These are phyloP conservation scores for Aspergillus sp. DNA, from an alignment of 2,329 filamentous ascomycete species.

Conservation along the genomic window DNA sequence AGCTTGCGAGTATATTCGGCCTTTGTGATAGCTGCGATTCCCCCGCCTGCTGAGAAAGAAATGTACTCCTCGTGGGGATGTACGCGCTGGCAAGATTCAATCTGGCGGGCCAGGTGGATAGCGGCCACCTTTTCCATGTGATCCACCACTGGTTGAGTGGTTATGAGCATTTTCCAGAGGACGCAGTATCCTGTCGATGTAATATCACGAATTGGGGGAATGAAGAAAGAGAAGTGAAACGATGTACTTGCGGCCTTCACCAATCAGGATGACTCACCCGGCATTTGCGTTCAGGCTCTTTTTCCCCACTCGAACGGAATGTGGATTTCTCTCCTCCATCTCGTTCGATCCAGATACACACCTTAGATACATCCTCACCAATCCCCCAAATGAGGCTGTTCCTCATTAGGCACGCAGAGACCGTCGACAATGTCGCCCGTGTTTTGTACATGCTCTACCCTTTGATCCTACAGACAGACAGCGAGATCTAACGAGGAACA, in stretches of 20 bases:
- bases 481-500: background rate
- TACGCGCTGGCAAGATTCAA: background rate
- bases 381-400: background rate
- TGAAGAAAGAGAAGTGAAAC: too few species aligned
- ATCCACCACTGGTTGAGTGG: background rate
- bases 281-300: background rate
- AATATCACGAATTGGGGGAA: background rate
- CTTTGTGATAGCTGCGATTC: slow-evolving; percentile 14
- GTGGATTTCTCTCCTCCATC: background rate
- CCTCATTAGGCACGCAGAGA: background rate
- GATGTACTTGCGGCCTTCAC: background rate
- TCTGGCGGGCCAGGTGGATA: background rate
- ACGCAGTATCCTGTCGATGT: background rate
- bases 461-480: background rate
- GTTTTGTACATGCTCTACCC: background rate
- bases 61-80: background rate
- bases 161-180: background rate
- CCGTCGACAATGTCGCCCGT: background rate
- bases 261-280: background rate
- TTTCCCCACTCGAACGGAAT: background rate
- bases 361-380: background rate
- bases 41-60: background rate
- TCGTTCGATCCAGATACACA: background rate
- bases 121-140: background rate
- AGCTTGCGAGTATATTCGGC: slow-evolving; percentile 10